Base-by-base conservation (phyloP, 257 asterid genomes). In the Solanum lycopersicoides region DNA sequence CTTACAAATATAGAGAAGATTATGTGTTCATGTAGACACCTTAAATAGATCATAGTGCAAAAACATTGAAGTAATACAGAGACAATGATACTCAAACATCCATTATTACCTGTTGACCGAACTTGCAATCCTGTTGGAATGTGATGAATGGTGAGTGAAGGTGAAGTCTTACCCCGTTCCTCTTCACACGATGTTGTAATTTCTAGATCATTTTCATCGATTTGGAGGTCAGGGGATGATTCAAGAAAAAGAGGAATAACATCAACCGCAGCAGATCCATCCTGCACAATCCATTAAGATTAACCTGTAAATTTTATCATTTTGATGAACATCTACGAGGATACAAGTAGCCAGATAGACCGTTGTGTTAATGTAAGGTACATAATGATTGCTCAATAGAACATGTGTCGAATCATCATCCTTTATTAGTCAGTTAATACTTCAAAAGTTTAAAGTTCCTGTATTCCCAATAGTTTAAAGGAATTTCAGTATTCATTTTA, bases 241-340 rank as follows among this genome's bases (percentile, higher is more conserved):
- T 95, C 94, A 20, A 94, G 93, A 90, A 96, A 96, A 56, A 96
- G 94, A 88, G 98, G 98, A 89, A 95, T 93, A 88, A 96, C 96
- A 21, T 93, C 94, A 71, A 96, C 95, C 10, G 90, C 91, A 83
- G 97, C 96, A 88, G 86, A 80, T 88, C 83, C 88, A 89, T 91
- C 93, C 98, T 96, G 90, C 76, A 39, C 34, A 82, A 83, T 34
- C 68, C 72, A 63, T 84, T 23, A 35, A 59, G 41, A 30, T 41
- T 50, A 25, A 20, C 69, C 69, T 82, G 69, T 82, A 82, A 65
- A 45, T 50, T 80, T 30, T 30, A 12, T 82, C 69, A 32, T 18
- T 82, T 50, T 82, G 68, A 47, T 80, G 42, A 80, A 47, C 84
- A 28, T 47, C 85, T 82, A 50, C 3, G 44, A 82, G 39, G 16